Percentiles rank a stretch among this genome's conserved stretches.
These are phyloP conservation scores for Exophiala sp. DNA, from an alignment of 2,329 filamentous ascomycete genomes.

Conservation along the genomic window DNA sequence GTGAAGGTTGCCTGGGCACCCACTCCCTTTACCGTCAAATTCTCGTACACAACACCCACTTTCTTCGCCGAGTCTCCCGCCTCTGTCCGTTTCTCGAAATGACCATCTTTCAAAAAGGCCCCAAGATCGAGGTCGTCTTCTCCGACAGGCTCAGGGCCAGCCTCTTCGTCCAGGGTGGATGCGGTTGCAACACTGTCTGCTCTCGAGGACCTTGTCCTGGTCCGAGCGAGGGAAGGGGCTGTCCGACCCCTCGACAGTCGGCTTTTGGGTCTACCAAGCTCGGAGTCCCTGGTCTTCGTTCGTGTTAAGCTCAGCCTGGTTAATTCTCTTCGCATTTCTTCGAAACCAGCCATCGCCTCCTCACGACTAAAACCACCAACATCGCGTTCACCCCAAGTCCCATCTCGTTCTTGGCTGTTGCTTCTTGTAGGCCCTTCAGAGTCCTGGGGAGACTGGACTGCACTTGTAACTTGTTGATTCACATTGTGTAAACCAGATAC, in stretches of 20 bases:
- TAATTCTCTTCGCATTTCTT: constrained; percentile 55
- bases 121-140: constrained; percentile 61
- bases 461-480: constrained; percentile 10
- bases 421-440: constrained; percentile 9
- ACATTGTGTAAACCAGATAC: constrained; percentile 19
- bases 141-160: constrained; percentile 32
- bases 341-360: constrained; percentile 58
- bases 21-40: constrained; percentile 70
- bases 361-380: constrained; percentile 52
- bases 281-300: constrained; percentile 28
- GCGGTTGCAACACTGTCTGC: constrained; percentile 37
- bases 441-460: constrained; percentile 8
- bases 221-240: constrained; percentile 12
- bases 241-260: constrained; percentile 30
- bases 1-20: constrained; percentile 66
- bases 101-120: constrained; percentile 68
- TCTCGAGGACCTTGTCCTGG: constrained; percentile 11
- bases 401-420: constrained; percentile 26
- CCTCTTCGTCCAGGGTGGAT: constrained; percentile 37
- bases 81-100: constrained; percentile 69
- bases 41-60: constrained; percentile 72
- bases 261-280: constrained; percentile 29
- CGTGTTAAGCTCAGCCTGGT: constrained; percentile 49
- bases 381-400: constrained; percentile 63
- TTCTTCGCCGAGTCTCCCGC: constrained; percentile 66